Conservation (phyloP, 768 basidiomycete genomes). For the Suillus subalutaceus region DNA sequence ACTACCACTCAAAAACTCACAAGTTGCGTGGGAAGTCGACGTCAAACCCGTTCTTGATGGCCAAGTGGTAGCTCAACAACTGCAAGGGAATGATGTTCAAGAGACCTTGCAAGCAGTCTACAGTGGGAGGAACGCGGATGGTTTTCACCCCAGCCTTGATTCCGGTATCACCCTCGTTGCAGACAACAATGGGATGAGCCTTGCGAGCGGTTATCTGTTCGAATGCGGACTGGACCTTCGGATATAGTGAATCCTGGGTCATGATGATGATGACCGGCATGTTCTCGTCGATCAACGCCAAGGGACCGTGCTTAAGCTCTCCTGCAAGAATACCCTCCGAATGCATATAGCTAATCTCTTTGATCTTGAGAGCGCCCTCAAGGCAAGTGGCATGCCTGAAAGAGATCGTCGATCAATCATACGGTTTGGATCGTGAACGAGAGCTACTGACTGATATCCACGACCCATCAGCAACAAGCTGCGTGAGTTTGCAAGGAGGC, state of each 20-base stretch:
- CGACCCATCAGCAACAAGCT: constrained; percentile 95
- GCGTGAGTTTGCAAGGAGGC: constrained; percentile 75
- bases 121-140: constrained; percentile 92
- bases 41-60: constrained; percentile 93
- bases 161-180: constrained; percentile 88
- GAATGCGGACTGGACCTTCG: constrained; percentile 96
- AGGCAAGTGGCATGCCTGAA: constrained; percentile 90
- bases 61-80: constrained; percentile 93
- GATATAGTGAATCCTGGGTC: constrained; percentile 98
- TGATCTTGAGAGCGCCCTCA: constrained; percentile 98
- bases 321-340: constrained; percentile 88
- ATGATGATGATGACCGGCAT: constrained; percentile 99
- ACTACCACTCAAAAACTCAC: constrained; percentile 46
- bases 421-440: not conserved
- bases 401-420: constrained; percentile 6
- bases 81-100: constrained; percentile 97
- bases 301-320: constrained; percentile 97
- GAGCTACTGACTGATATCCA: constrained; percentile 84
- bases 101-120: constrained; percentile 93
- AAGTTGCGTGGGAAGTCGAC: constrained; percentile 98
- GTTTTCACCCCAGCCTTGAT: constrained; percentile 78
- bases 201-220: constrained; percentile 97
- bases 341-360: constrained; percentile 89
- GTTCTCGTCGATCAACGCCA: constrained; percentile 97
- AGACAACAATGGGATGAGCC: constrained; percentile 92